A percentile compares a stretch with the other conserved stretches of the same genome.
Evolutionary conservation across 257 asterid species (phyloP).

Genomic region (Cruciata laevipes): DNA sequence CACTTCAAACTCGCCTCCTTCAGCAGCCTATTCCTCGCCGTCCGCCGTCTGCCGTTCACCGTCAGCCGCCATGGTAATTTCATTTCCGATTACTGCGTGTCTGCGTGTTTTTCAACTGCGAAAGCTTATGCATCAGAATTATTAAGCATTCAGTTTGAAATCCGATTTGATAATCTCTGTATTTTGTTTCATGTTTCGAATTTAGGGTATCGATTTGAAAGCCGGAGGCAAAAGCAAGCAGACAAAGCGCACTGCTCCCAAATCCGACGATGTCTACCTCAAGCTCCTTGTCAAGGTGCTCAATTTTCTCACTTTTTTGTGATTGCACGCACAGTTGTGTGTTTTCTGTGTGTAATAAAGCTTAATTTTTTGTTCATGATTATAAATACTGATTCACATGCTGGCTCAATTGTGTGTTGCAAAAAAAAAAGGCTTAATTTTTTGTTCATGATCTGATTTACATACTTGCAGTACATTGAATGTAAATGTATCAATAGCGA

Average conservation of each 20-base stretch:
- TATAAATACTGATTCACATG: neutral
- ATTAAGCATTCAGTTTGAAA: neutral
- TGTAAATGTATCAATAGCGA: too few relatives aligned
- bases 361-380: neutral
- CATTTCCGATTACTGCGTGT: neutral
- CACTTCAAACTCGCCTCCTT: neutral
- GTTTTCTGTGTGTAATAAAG: neutral
- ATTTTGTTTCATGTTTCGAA: neutral
- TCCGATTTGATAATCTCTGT: neutral
- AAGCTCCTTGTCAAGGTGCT: slow-evolving; percentile 38
- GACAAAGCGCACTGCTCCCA: slow-evolving; percentile 34
- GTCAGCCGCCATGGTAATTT: neutral
- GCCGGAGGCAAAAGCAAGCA: slow-evolving; percentile 40
- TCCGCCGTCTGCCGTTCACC: neutral
- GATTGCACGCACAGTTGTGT: neutral
- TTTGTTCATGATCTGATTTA: neutral
- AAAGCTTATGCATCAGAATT: neutral
- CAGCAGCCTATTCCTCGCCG: neutral
- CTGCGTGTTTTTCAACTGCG: neutral
- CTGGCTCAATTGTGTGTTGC: too few relatives aligned
- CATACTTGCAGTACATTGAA: too few relatives aligned
- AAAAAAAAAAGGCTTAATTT: too few relatives aligned
- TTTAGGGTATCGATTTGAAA: slow-evolving; percentile 36
- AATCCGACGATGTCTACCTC: slow-evolving; percentile 37
- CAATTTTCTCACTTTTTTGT: neutral